Percentiles rank a stretch among this genome's conserved stretches.
These are phyloP conservation scores for Lactarius psammicola DNA, from an alignment of 768 basidiomycete genomes.

Conservation along the genomic window DNA sequence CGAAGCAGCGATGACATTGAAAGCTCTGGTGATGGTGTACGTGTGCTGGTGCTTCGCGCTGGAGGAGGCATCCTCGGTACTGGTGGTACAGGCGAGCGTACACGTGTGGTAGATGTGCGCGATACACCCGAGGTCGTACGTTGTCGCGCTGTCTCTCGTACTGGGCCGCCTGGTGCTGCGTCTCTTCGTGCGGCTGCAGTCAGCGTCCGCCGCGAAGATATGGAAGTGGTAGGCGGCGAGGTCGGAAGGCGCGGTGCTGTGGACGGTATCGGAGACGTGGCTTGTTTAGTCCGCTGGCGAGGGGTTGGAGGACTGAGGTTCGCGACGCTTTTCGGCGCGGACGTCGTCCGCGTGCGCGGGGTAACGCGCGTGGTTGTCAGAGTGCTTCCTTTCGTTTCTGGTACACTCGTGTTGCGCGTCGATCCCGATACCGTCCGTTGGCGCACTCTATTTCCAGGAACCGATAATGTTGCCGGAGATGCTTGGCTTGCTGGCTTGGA, in stretches of 20 bases:
- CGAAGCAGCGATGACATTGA: slow-evolving; percentile 21
- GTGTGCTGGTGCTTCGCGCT: slow-evolving; percentile 13
- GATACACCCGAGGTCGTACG: slow-evolving; percentile 9
- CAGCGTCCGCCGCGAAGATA: slow-evolving; percentile 8
- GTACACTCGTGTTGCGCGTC: slow-evolving; percentile 15
- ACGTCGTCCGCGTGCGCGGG: slow-evolving; percentile 24
- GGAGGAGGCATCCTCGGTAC: slow-evolving; percentile 13
- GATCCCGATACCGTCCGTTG: slow-evolving; percentile 24
- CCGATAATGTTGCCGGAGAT: slow-evolving; percentile 17
- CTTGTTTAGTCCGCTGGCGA: slow-evolving; percentile 21
- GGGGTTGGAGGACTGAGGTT: slow-evolving; percentile 2
- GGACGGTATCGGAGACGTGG: slow-evolving; percentile 13
- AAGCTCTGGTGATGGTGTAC: slow-evolving; percentile 28
- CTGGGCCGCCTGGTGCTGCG: not conserved
- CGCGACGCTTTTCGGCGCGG: slow-evolving; percentile 21
- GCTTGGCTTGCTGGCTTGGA: slow-evolving; percentile 11
- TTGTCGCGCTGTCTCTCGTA: slow-evolving; percentile 15
- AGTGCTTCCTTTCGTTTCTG: slow-evolving; percentile 11
- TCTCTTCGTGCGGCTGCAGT: not conserved
- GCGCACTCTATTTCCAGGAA: slow-evolving; percentile 16
- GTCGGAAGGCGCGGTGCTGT: slow-evolving; percentile 7
- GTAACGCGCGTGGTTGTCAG: slow-evolving; percentile 7
- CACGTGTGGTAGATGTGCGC: slow-evolving; percentile 16
- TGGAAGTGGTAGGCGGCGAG: slow-evolving; percentile 5
- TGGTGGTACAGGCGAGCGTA: slow-evolving; percentile 16